phyloP scores from a whole-genome alignment of 768 basidiomycete species.

The Dioszegia crocea region DNA sequence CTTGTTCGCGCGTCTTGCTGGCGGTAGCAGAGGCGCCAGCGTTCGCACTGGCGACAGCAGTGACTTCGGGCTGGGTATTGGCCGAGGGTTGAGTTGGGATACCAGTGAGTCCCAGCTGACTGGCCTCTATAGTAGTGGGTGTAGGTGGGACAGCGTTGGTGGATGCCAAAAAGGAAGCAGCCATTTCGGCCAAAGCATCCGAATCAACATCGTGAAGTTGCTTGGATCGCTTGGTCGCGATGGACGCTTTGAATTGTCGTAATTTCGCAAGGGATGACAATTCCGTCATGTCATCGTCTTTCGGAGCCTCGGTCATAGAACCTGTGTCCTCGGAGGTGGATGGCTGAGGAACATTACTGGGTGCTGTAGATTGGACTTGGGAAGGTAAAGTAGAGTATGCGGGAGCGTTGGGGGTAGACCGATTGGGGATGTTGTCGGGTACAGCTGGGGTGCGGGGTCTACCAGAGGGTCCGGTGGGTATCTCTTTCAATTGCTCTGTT shows the following conservation, averaged over 20 bases:
- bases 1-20: constrained; percentile 1
- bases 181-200: constrained; percentile 8
- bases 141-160: background rate
- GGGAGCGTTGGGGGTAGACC: background rate
- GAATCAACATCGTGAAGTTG: constrained; percentile 3
- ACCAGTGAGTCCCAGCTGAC: constrained; percentile 1
- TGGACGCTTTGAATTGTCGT: constrained; percentile 20
- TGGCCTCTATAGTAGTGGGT: background rate
- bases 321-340: too few species aligned
- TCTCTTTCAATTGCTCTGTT: background rate
- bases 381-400: too few species aligned
- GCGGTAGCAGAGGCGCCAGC: background rate
- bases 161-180: constrained; percentile 12
- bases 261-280: constrained; percentile 17
- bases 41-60: background rate
- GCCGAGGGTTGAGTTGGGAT: background rate
- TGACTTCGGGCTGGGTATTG: background rate
- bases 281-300: background rate
- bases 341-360: too few species aligned
- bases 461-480: background rate
- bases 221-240: constrained; percentile 12
- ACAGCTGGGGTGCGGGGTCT: background rate
- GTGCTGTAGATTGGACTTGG: too few species aligned
- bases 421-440: background rate
- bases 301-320: background rate